Evolutionary conservation across 352 stramenopile species (phyloP).

Genomic region (Phytophthora crassamura): DNA sequence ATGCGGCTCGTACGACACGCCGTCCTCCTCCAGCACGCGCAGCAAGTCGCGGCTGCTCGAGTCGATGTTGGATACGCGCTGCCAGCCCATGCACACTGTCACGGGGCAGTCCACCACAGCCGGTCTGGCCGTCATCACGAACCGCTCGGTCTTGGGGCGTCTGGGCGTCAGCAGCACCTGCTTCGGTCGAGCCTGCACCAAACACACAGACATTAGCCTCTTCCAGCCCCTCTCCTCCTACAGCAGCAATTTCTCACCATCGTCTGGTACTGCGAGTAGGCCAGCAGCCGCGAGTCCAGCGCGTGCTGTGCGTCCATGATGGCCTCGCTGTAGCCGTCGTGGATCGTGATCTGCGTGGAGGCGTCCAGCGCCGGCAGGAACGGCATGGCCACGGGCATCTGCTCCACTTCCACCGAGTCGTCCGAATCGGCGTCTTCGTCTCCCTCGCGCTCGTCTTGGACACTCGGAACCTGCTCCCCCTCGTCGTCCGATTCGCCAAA

Average conservation of each 20-base stretch:
- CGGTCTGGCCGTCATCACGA: constrained; percentile 67
- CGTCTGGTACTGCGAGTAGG: constrained; percentile 87
- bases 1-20: constrained; percentile 86
- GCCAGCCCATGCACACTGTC: constrained; percentile 89
- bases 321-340: constrained; percentile 81
- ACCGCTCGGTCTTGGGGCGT: constrained; percentile 51
- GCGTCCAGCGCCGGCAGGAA: constrained; percentile 80
- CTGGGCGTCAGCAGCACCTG: constrained; percentile 72
- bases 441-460: constrained; percentile 2
- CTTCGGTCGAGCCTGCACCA: constrained; percentile 54
- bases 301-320: constrained; percentile 76
- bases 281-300: constrained; percentile 78
- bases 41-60: constrained; percentile 76
- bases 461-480: neutral
- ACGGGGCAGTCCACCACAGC: constrained; percentile 74
- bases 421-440: constrained; percentile 35
- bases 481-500: constrained; percentile 44
- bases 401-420: constrained; percentile 58
- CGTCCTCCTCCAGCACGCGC: constrained; percentile 82
- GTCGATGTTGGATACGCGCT: constrained; percentile 78
- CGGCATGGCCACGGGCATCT: constrained; percentile 57
- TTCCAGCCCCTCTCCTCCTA: neutral
- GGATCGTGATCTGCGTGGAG: constrained; percentile 88
- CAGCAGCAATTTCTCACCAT: constrained; percentile 51
- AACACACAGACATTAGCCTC: constrained; percentile 11